phyloP scores from a whole-genome alignment of 225 moss, liverwort and hornwort species.

The Physcomitrium patens region DNA sequence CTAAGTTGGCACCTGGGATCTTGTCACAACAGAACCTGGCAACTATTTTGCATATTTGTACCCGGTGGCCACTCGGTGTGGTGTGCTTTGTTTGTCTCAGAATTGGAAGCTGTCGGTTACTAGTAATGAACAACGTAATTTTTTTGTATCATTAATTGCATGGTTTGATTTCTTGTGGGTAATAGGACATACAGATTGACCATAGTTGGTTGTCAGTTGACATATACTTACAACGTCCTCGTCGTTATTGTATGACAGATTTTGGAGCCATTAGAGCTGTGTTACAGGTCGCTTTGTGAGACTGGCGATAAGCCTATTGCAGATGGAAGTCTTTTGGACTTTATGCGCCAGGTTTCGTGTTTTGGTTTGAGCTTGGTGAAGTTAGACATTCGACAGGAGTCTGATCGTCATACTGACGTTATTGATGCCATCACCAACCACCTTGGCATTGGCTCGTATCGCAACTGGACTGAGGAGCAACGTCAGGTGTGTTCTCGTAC shows the following conservation, averaged over 20 bases:
- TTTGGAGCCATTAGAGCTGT: constrained; percentile 90
- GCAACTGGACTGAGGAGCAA: constrained; percentile 82
- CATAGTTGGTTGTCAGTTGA: neutral
- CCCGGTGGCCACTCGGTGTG: neutral
- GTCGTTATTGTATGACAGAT: constrained; percentile 52
- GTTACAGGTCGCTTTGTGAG: constrained; percentile 81
- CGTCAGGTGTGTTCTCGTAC: constrained; percentile 51
- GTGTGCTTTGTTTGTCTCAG: neutral
- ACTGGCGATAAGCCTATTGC: constrained; percentile 94
- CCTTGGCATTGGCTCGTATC: constrained; percentile 91
- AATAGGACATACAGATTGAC: neutral
- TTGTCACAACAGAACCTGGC: constrained; percentile 15
- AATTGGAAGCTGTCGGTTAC: neutral
- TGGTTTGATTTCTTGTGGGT: neutral
- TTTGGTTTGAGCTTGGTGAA: constrained; percentile 89
- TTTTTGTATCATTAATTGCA: no score
- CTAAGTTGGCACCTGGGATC: constrained; percentile 12
- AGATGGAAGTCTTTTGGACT: constrained; percentile 91
- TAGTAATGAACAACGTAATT: no score
- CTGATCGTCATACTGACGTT: constrained; percentile 92
- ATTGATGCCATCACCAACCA: constrained; percentile 85
- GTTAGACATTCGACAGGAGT: constrained; percentile 94
- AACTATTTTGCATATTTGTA: neutral
- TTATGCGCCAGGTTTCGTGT: constrained; percentile 97
- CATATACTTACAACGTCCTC: neutral